Conservation (phyloP, 768 basidiomycete species). For the Thelephora aurantiotincta region DNA sequence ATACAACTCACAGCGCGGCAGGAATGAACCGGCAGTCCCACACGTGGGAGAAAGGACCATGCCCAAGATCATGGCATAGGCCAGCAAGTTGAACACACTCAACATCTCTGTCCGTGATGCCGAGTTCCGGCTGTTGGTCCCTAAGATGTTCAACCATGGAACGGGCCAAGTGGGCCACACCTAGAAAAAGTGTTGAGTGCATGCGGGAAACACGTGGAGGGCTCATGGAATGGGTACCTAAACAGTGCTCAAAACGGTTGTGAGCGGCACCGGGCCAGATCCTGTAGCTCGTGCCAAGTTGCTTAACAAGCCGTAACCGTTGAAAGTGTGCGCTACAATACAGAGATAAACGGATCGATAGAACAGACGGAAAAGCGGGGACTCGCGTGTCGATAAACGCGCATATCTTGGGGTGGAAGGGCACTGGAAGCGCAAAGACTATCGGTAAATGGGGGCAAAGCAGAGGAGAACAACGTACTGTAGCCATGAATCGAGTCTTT, state of each 20-base stretch:
- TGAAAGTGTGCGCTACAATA: slow-evolving; percentile 55
- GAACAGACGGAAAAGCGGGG: not conserved
- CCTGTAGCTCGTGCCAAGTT: slow-evolving; percentile 62
- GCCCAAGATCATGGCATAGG: slow-evolving; percentile 74
- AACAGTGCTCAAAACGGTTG: slow-evolving; percentile 71
- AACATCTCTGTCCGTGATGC: slow-evolving; percentile 58
- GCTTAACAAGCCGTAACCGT: slow-evolving; percentile 62
- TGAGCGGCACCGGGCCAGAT: slow-evolving; percentile 73
- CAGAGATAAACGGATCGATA: not conserved
- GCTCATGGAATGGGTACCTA: slow-evolving; percentile 33
- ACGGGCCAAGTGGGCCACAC: slow-evolving; percentile 62
- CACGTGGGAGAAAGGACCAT: slow-evolving; percentile 79
- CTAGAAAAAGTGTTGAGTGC: slow-evolving; percentile 23
- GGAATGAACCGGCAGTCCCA: slow-evolving; percentile 72
- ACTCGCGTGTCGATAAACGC: slow-evolving; percentile 58
- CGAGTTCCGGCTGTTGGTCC: slow-evolving; percentile 41
- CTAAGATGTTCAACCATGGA: slow-evolving; percentile 45
- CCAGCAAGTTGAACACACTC: slow-evolving; percentile 71
- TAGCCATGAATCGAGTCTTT: slow-evolving; percentile 16
- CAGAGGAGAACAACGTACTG: slow-evolving; percentile 8
- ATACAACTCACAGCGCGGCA: slow-evolving; percentile 34
- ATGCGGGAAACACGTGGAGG: not conserved
- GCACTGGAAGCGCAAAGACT: slow-evolving; percentile 9
- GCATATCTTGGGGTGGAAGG: slow-evolving; percentile 24
- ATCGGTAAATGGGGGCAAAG: not conserved